phyloP scores from a whole-genome alignment of 2,329 filamentous ascomycete species.

The Pseudomassariella vexata region DNA sequence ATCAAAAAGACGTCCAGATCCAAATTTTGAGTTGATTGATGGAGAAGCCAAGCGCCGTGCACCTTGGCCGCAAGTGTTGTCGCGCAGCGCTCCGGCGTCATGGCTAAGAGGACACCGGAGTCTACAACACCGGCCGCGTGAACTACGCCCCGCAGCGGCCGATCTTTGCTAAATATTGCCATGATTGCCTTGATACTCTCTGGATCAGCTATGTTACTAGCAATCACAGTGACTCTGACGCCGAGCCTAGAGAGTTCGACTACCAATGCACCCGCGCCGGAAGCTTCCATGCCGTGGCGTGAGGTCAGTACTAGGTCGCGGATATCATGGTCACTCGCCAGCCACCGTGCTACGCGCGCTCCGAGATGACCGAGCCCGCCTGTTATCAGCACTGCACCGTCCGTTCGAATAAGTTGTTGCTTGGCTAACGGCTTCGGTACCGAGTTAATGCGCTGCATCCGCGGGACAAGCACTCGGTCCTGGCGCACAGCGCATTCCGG shows the following conservation, averaged over 20 bases:
- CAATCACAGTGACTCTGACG: slow-evolving; percentile 16
- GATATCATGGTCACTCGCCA: slow-evolving; percentile 17
- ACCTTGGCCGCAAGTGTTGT: slow-evolving; percentile 18
- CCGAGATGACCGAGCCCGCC: slow-evolving; percentile 23
- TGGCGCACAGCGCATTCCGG: slow-evolving; percentile 16
- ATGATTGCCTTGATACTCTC: slow-evolving; percentile 15
- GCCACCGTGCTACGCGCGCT: slow-evolving; percentile 17
- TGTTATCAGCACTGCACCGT: slow-evolving; percentile 21
- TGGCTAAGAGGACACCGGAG: slow-evolving; percentile 18
- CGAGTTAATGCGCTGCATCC: slow-evolving; percentile 11
- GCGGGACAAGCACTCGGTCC: slow-evolving; percentile 13
- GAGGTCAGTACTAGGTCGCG: slow-evolving; percentile 22
- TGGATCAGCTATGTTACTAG: slow-evolving; percentile 16
- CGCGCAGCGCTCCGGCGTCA: slow-evolving; percentile 19
- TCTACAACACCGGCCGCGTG: slow-evolving; percentile 22
- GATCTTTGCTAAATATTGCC: slow-evolving; percentile 13
- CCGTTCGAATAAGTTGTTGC: slow-evolving; percentile 11
- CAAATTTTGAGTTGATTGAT: slow-evolving; percentile 16
- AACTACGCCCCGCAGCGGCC: slow-evolving; percentile 23
- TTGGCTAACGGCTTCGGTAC: slow-evolving; percentile 5
- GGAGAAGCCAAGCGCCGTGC: slow-evolving; percentile 18
- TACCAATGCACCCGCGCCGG: slow-evolving; percentile 17
- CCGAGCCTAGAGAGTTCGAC: slow-evolving; percentile 15
- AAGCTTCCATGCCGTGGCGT: slow-evolving; percentile 19
- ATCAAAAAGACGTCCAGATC: slow-evolving; percentile 20